phyloP scores from a whole-genome alignment of 257 asterid species.

The Nicotiana tomentosiformis region DNA sequence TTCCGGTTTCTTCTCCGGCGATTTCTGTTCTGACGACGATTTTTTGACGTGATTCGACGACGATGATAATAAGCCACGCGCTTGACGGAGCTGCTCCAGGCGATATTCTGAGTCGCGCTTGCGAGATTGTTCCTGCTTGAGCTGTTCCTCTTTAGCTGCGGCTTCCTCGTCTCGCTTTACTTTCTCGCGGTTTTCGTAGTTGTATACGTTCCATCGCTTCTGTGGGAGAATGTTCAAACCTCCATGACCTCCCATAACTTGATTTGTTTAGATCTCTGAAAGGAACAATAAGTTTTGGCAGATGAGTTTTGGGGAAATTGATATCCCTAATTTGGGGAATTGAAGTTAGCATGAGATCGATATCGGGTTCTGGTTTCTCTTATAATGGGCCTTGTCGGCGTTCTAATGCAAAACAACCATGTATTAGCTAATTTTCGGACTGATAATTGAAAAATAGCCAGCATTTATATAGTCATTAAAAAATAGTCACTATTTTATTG shows the following conservation, averaged over 20 bases:
- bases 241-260: slow-evolving; percentile 92
- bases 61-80: slow-evolving; percentile 54
- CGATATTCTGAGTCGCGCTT: slow-evolving; percentile 67
- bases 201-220: slow-evolving; percentile 96
- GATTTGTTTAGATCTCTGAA: background rate
- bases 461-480: no score
- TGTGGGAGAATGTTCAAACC: slow-evolving; percentile 95
- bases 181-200: slow-evolving; percentile 86
- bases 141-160: slow-evolving; percentile 89
- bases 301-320: background rate
- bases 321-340: background rate
- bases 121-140: slow-evolving; percentile 75
- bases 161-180: slow-evolving; percentile 87
- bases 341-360: background rate
- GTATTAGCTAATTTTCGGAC: no score
- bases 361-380: background rate
- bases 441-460: no score
- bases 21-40: background rate
- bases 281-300: background rate
- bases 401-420: background rate
- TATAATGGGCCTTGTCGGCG: background rate
- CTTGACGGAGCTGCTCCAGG: slow-evolving; percentile 73
- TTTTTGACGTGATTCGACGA: slow-evolving; percentile 9
- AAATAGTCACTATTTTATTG: no score
- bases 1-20: slow-evolving; percentile 11